Evolutionary conservation across 1,139 yeast genomes (phyloP), one percentile per base, ranked within the genome.

Genomic region (Candida anutae): DNA sequence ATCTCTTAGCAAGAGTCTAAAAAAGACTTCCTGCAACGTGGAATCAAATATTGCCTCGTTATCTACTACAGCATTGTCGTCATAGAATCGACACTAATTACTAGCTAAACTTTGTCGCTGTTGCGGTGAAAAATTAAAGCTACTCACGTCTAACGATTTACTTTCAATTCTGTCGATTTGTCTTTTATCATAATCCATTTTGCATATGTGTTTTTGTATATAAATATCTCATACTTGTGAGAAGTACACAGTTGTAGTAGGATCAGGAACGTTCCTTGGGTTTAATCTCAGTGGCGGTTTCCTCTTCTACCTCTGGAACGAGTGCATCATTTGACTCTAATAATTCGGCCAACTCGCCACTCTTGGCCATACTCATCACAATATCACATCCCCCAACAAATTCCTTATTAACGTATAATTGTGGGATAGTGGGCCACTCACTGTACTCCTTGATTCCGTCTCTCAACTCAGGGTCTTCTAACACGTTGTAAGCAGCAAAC

Each of bases 371-470:
- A 34, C 83, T 76, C 48, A 82, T 84, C 31, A 93, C 68, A 39
- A 93, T 88, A 55, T 93, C 99, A 58, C 96, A 93, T 3, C 99
- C 99, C 28, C 99, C 99, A 31, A 93, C 70, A 53, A 93, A 93
- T 48, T 93, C 98, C 36, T 74, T 74, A 45, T 77, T 57, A 6
- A 77, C 79, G 40, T 76, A 78, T 29, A 78, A 59, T 45, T 78
- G 85, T 12, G 90, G 90, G 34, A 84, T 81, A 8, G 95, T 84
- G 33, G 95, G 95, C 98, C 98, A 93, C 39, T 83, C 79, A 41
- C 93, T 77, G 59, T 74, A 90, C 53, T 93, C 98, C 61, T 93
- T 93, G 49, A 90, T 85, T 13, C 97, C 98, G 28, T 71, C 69
- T 58, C 98, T 81, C 39, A 93, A 70, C 46, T 90, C 97, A 4